Base-by-base conservation (phyloP, 164 flowering plant species). In the Stephania japonica region DNA sequence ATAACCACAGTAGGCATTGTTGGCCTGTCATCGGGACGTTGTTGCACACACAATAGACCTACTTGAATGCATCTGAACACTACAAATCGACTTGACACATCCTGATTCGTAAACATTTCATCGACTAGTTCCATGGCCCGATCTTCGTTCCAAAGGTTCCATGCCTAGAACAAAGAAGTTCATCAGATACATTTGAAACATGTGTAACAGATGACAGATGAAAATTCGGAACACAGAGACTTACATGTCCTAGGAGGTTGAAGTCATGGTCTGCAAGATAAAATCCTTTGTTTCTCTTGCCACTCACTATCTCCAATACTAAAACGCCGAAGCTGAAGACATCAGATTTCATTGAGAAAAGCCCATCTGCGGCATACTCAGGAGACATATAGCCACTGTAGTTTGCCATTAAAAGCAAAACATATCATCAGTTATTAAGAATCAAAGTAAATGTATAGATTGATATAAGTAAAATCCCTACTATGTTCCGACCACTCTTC, bases 321-420 rank as follows among this genome's bases (percentile, higher is more conserved):
- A 81, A 64, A 5, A 77, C 72, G 4, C 83, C 83, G 44, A 72
- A 80, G 76, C 80, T 77, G 19, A 53, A 77, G 16, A 77, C 78
- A 72, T 77, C 80, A 6, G 82, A 80, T 47, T 80, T 80, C 27
- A 76, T 47, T 4, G 82, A 80, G 44, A 73, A 76, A 3, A 71
- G 24, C 38, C 82, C 82, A 5, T 77, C 74, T 75, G 70, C 72
- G 9, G 80, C 82, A 75, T 80, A 80, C 64, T 80, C 82, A 5
- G 82, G 82, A 26, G 82, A 78, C 79, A 71, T 73, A 70, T 76
- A 78, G 19, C 83, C 81, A 68, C 80, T 81, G 64, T 12, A 67
- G 25, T 11, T 21, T 19, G n/a, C 14, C 61, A 42, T 13, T 11
- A 14, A 27, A 12, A 12, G 18, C 12, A 32, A 41, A 18, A 68